Base-by-base conservation (phyloP, 2,329 filamentous ascomycete species). In the Ophiostoma populinum region DNA sequence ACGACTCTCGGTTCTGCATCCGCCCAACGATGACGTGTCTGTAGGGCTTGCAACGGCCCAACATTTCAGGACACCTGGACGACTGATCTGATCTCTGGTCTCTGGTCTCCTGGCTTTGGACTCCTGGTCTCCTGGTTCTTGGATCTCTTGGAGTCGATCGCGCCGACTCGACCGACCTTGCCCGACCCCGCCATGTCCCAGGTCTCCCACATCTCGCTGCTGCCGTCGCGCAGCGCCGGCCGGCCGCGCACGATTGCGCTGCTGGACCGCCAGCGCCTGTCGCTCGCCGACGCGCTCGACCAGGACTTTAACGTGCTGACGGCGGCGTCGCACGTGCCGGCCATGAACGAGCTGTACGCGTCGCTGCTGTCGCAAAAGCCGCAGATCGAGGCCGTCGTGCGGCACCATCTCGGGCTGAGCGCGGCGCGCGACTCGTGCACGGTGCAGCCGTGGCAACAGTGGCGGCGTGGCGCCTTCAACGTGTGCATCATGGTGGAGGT, bases 181-280 rank as follows among this genome's bases (percentile, higher is more conserved):
- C n/a, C n/a, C n/a, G n/a, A n/a, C n/a, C n/a, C n/a, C n/a, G n/a
- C n/a, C n/a, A n/a, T n/a, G n/a, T n/a, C n/a, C n/a, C n/a, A n/a
- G n/a, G n/a, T n/a, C n/a, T n/a, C n/a, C n/a, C n/a, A n/a, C n/a
- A n/a, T n/a, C n/a, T n/a, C n/a, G n/a, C n/a, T n/a, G n/a, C n/a
- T n/a, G n/a, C n/a, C n/a, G n/a, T n/a, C n/a, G n/a, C n/a, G n/a
- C n/a, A n/a, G n/a, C n/a, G n/a, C n/a, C n/a, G n/a, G n/a, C n/a
- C n/a, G n/a, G n/a, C n/a, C n/a, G n/a, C n/a, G n/a, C n/a, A 32
- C 30, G 17, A 32, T 32, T 22, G 30, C 30, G 30, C 30, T 32
- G 13, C 30, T 32, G 19, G 30, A 32, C 8, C 30, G 30, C 9
- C 19, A 12, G 30, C 30, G 19, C 19, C 30, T 32, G 30, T 12